phyloP scores from a whole-genome alignment of 2,329 filamentous ascomycete genomes.

The Pseudonectria buxi region DNA sequence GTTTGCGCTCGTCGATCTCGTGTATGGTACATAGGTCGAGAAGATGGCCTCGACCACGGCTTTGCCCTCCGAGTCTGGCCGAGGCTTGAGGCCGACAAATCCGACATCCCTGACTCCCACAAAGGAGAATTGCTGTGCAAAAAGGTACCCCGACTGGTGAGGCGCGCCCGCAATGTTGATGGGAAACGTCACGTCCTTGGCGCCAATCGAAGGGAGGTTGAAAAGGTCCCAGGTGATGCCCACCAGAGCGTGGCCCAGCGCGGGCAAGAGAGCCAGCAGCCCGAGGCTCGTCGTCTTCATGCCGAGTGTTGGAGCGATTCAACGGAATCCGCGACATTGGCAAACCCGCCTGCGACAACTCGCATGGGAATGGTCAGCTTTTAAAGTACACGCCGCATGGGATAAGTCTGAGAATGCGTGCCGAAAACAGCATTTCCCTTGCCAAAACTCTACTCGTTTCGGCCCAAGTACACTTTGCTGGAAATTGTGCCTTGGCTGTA shows the following conservation, averaged over 20 bases:
- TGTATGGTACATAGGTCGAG: slow-evolving; percentile 13
- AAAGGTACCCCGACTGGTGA: slow-evolving; percentile 15
- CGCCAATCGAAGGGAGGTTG: slow-evolving; percentile 3
- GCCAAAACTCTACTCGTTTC: too few relatives aligned
- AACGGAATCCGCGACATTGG: too few relatives aligned
- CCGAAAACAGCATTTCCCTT: too few relatives aligned
- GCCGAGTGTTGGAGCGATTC: too few relatives aligned
- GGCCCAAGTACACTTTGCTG: too few relatives aligned
- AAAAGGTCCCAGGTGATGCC: neutral
- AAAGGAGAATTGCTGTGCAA: slow-evolving; percentile 17
- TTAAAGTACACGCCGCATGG: too few relatives aligned
- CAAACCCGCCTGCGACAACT: too few relatives aligned
- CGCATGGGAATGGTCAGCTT: too few relatives aligned
- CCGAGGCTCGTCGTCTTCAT: too few relatives aligned
- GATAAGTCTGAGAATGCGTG: too few relatives aligned
- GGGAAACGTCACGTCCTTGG: slow-evolving; percentile 16
- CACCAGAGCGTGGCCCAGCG: slow-evolving; percentile 2
- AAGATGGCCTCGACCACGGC: slow-evolving; percentile 14
- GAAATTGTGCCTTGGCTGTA: too few relatives aligned
- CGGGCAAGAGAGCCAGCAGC: too few relatives aligned
- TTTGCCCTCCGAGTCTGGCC: slow-evolving; percentile 6
- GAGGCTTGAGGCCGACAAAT: slow-evolving; percentile 17
- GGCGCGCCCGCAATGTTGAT: slow-evolving; percentile 12
- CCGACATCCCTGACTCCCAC: slow-evolving; percentile 3
- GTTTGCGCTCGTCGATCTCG: slow-evolving; percentile 10